Evolutionary conservation across 139 green algal species (phyloP), one percentile per base, ranked within the genome.

Genomic region (Chlorella sp.): DNA sequence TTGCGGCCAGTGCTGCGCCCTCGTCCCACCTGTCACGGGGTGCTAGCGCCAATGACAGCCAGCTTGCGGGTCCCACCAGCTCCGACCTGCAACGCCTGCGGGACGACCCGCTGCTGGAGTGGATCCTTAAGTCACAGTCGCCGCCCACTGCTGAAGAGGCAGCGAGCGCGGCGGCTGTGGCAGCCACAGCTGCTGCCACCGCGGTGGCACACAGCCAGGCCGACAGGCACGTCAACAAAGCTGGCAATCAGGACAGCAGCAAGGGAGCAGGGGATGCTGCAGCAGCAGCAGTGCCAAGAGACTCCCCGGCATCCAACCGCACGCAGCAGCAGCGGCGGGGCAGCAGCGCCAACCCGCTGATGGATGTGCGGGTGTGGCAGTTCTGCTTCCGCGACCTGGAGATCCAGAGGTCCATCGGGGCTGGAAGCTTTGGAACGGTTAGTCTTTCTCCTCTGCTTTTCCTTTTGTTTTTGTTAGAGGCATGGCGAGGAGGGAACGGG

Each of bases 341-440:
- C 62, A 25, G 34, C 28, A 12, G 30, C 60, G 38, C 26, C 76
- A 71, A 71, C 60, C 39, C 39, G 39, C 51, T 20, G 51, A 34
- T 81, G 76, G 78, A 83, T 39, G 63, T 83, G 62, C 78, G 78
- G 6, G 38, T 65, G 4, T 83, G 78, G 78, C 41, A 83, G 55
- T 80, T 70, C 21, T 39, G 39, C 62, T 90, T 56, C 80, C 78
- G 82, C 38, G 89, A 91, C n/a, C 82, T 91, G 69, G 68, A 91
- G 41, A 84, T 95, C 12, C 79, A 91, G 44, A 87, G 89, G 65
- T 85, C 91, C 74, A 94, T 95, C 47, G 92, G 92, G 1, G 86
- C 93, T 69, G 92, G 92, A 28, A 90, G 78, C 62, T 95, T 95
- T 86, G 92, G 92, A 2, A 80, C 85, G n/a, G 92, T 60, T 9